Conservation (phyloP, 352 stramenopile species). For the Blastocystis sp. region DNA sequence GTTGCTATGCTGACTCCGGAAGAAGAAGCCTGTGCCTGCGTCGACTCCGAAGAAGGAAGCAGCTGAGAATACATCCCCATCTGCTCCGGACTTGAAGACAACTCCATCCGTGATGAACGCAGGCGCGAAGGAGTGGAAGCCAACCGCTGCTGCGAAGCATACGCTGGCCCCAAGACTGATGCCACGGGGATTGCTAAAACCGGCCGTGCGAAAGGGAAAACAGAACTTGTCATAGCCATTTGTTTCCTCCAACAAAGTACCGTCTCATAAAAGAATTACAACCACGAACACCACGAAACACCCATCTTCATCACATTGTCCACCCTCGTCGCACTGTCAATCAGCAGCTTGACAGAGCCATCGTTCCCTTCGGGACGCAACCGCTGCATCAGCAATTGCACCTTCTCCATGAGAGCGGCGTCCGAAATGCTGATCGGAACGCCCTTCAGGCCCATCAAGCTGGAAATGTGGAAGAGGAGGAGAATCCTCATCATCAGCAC, state of each 20-base stretch:
- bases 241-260: background rate
- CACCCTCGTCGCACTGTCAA: background rate
- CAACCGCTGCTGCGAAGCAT: background rate
- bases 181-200: background rate
- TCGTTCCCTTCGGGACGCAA: background rate
- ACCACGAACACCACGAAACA: background rate
- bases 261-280: background rate
- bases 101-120: background rate
- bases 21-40: too few relatives aligned
- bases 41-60: too few relatives aligned
- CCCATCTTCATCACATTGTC: background rate
- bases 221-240: background rate
- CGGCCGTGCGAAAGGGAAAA: background rate
- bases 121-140: background rate
- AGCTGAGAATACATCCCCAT: too few relatives aligned
- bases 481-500: background rate
- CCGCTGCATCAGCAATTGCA: too few relatives aligned
- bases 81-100: background rate
- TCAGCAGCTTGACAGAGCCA: background rate
- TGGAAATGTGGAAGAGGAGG: background rate
- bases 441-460: background rate
- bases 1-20: too few relatives aligned
- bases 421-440: too few relatives aligned
- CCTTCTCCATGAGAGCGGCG: too few relatives aligned
- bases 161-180: background rate